Evolutionary conservation across 257 asterid genomes (phyloP).

Genomic region (Capsicum pubescens): DNA sequence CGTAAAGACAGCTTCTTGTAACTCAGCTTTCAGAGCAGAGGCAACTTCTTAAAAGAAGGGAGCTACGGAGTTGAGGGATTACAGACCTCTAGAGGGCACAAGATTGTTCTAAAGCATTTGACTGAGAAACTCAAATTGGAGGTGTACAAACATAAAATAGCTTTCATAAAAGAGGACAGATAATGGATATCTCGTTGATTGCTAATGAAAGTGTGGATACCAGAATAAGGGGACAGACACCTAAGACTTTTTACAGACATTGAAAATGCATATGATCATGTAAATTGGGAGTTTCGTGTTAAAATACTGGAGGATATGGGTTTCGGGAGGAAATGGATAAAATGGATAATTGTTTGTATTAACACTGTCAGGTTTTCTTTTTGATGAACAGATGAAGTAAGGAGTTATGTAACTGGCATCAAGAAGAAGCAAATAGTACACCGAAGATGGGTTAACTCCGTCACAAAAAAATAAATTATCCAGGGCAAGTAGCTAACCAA

Average conservation of each 20-base stretch:
- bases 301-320: not conserved
- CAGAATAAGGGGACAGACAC: slow-evolving; percentile 2
- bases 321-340: not conserved
- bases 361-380: not conserved
- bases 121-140: not conserved
- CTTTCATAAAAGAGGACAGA: not conserved
- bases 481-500: not conserved
- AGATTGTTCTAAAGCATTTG: not conserved
- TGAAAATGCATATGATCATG: not conserved
- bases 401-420: not conserved
- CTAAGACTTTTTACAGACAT: not conserved
- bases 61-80: not conserved
- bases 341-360: not conserved
- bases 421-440: slow-evolving; percentile 7
- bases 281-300: not conserved
- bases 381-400: not conserved
- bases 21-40: no score
- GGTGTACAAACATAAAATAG: not conserved
- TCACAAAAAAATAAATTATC: not conserved
- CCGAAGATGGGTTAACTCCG: slow-evolving; percentile 13
- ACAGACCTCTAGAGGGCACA: not conserved
- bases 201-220: not conserved
- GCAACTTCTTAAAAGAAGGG: not conserved
- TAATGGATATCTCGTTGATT: not conserved
- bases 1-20: no score